Percentiles rank a stretch among this genome's conserved stretches.
These are phyloP conservation scores for Boletus coccyginus DNA, from an alignment of 768 basidiomycete species.

Conservation along the genomic window DNA sequence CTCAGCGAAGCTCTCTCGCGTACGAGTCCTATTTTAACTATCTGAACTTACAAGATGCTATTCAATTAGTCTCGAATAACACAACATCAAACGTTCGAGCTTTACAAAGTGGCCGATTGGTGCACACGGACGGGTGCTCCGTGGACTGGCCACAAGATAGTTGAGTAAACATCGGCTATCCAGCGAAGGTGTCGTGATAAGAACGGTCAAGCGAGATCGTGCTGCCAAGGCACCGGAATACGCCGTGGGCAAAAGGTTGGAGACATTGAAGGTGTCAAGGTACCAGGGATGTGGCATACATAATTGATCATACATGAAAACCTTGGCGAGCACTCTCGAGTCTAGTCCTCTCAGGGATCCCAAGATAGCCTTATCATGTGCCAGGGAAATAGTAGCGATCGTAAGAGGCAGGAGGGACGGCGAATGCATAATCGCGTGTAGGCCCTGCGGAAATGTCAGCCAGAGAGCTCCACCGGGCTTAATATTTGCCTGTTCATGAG, in stretches of 20 bases:
- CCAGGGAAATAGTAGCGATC: conserved; percentile 14
- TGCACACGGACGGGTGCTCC: conserved; percentile 6
- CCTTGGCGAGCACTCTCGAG: conserved; percentile 18
- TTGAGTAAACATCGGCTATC: conserved; percentile 8
- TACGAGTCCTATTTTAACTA: conserved; percentile 19
- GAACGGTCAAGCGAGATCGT: conserved; percentile 12
- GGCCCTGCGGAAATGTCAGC: conserved; percentile 18
- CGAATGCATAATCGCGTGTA: conserved; percentile 21
- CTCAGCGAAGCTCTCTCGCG: conserved; percentile 28
- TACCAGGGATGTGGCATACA: conserved; percentile 18
- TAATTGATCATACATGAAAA: conserved; percentile 17
- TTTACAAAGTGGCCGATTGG: conserved; percentile 9
- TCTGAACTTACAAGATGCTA: conserved; percentile 18
- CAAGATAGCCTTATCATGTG: conserved; percentile 31
- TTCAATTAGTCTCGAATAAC: background rate
- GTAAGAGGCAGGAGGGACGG: conserved; percentile 27
- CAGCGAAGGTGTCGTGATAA: conserved; percentile 5
- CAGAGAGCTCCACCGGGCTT: conserved; percentile 19
- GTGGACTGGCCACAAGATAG: conserved; percentile 7
- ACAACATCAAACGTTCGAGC: conserved; percentile 5
- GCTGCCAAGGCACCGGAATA: conserved; percentile 20
- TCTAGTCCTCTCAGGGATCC: conserved; percentile 27
- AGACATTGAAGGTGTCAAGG: conserved; percentile 15
- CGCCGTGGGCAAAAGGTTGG: conserved; percentile 2
- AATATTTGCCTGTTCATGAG: conserved; percentile 21